Percentiles rank a stretch among this genome's conserved stretches.
Evolutionary conservation across 148 eudicot species (phyloP).

Genomic region (Camellia granthamiana): DNA sequence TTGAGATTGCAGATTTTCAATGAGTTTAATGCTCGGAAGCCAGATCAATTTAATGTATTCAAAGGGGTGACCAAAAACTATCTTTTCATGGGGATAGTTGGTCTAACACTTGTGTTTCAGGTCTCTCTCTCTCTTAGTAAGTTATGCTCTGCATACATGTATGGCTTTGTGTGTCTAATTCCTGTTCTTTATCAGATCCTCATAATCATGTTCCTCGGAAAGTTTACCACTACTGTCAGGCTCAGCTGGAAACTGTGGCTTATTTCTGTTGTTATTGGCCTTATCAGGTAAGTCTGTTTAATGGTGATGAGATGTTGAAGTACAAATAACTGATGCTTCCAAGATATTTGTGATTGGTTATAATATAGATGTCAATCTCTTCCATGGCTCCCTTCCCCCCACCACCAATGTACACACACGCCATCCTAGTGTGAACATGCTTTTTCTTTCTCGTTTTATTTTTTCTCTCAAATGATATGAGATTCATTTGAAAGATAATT

Average conservation of each 20-base stretch:
- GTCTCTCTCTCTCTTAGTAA: conserved; percentile 21
- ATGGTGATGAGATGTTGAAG: not conserved
- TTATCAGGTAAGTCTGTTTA: conserved; percentile 52
- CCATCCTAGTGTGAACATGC: no score
- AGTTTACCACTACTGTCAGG: conserved; percentile 65
- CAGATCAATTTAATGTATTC: conserved; percentile 79
- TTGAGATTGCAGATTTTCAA: conserved; percentile 61
- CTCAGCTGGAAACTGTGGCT: conserved; percentile 89
- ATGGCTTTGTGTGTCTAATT: not conserved
- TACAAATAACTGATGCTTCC: not conserved
- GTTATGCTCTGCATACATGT: not conserved
- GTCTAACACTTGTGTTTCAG: conserved; percentile 70
- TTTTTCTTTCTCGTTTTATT: not conserved
- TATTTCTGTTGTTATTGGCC: conserved; percentile 60
- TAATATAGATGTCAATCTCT: not conserved
- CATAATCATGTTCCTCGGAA: conserved; percentile 82
- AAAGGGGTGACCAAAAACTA: conserved; percentile 64
- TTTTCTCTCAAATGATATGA: not conserved
- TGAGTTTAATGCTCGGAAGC: conserved; percentile 96
- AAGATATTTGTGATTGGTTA: not conserved
- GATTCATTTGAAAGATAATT: not conserved
- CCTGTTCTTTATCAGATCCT: conserved; percentile 38
- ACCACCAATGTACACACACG: not conserved
- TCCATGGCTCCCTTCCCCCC: not conserved
- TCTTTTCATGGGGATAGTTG: conserved; percentile 78